Evolutionary conservation across 805 yeast species (phyloP).

Genomic region (Metschnikowia bowlesiae): DNA sequence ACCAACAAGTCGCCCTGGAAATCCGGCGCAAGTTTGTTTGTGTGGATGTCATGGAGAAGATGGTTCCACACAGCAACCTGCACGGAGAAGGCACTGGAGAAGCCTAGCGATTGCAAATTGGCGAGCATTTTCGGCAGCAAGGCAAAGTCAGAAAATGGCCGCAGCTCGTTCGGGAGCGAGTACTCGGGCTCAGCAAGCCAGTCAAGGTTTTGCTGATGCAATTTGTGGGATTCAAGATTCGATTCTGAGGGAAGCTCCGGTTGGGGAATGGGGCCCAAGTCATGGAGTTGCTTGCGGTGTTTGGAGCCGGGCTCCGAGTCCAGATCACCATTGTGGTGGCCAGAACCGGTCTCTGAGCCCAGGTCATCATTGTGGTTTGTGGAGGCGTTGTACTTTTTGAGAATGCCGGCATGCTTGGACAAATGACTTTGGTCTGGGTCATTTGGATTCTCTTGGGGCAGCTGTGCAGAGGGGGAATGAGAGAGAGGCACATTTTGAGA

Average conservation of each 20-base stretch:
- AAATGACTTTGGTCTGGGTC: constrained; percentile 2
- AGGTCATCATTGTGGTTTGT: constrained; percentile 14
- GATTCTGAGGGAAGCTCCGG: constrained; percentile 62
- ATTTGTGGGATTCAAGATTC: constrained; percentile 25
- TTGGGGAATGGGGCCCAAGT: constrained; percentile 77
- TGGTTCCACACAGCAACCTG: constrained; percentile 65
- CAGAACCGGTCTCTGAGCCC: constrained; percentile 23
- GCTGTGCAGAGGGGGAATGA: neutral
- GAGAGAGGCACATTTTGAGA: neutral
- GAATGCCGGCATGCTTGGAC: constrained; percentile 47
- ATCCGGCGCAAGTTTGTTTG: constrained; percentile 43
- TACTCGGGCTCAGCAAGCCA: constrained; percentile 70
- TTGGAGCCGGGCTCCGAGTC: constrained; percentile 23
- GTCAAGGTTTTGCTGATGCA: constrained; percentile 37
- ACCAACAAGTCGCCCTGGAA: constrained; percentile 74
- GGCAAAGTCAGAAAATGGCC: constrained; percentile 46
- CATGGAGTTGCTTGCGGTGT: constrained; percentile 19
- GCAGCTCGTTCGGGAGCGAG: constrained; percentile 43
- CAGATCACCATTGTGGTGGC: constrained; percentile 12
- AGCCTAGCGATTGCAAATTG: constrained; percentile 47
- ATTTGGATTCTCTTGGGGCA: neutral
- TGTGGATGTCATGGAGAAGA: constrained; percentile 40
- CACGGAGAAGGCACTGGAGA: constrained; percentile 65
- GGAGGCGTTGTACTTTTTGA: constrained; percentile 45
- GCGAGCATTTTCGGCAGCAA: constrained; percentile 41